These are phyloP conservation scores for Lepidium sativum DNA, from an alignment of 345 rosid genomes.

Conservation along the genomic window DNA sequence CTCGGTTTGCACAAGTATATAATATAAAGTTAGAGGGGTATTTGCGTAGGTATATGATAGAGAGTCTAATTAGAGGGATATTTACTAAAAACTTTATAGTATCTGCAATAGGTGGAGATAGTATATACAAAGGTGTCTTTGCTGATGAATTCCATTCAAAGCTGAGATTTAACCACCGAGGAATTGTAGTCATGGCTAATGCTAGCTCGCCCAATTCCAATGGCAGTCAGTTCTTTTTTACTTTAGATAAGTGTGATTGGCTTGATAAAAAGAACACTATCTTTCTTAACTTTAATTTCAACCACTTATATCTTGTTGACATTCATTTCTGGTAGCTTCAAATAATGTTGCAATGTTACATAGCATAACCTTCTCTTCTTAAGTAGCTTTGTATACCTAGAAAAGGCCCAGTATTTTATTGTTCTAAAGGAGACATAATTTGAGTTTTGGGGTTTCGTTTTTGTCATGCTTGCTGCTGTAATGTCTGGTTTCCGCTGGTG, in stretches of 20 bases:
- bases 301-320: no score
- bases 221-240: constrained; percentile 89
- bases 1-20: no score
- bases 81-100: no score
- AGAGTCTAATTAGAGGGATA: no score
- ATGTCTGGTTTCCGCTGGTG: constrained; percentile 99
- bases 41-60: no score
- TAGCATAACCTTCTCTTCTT: no score
- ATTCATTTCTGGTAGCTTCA: no score
- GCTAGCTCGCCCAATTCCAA: constrained; percentile 72
- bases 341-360: no score
- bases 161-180: constrained; percentile 82
- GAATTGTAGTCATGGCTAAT: constrained; percentile 88
- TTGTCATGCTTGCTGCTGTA: constrained; percentile 99
- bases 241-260: constrained; percentile 93
- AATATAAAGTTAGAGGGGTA: no score
- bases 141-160: constrained; percentile 85
- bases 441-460: constrained; percentile 93
- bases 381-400: no score
- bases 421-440: constrained; percentile 88
- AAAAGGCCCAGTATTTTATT: no score
- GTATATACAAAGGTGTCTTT: constrained; percentile 66
- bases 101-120: constrained; percentile 85
- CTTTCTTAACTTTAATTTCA: no score
- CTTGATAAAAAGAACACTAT: constrained; percentile 76